phyloP scores from a whole-genome alignment of 331 rosid species.

The Cydonia oblonga region DNA sequence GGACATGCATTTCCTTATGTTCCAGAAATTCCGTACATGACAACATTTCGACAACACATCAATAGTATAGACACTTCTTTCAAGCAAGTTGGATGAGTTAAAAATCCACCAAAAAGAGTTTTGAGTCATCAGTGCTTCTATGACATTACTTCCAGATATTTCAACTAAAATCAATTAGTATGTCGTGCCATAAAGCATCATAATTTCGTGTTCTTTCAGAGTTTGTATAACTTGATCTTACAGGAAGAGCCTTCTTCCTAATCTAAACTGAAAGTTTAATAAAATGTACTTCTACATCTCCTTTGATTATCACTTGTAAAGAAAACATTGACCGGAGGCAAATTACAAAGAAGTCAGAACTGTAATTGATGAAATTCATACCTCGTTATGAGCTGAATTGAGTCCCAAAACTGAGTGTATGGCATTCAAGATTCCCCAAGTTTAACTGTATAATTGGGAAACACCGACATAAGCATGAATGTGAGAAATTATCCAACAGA shows the following conservation, averaged over 20 bases:
- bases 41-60: no score
- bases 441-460: slow-evolving; percentile 52
- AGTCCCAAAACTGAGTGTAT: slow-evolving; percentile 67
- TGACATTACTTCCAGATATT: background rate
- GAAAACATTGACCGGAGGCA: background rate
- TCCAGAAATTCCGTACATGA: background rate
- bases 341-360: background rate
- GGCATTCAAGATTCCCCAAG: slow-evolving; percentile 72
- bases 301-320: background rate
- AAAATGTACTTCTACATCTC: background rate
- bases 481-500: background rate
- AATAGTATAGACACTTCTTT: background rate
- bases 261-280: background rate
- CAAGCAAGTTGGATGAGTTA: background rate
- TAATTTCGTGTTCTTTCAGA: background rate
- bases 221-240: background rate
- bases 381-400: slow-evolving; percentile 30
- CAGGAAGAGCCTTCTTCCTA: background rate
- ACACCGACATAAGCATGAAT: slow-evolving; percentile 11
- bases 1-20: background rate
- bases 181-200: background rate
- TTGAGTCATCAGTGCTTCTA: background rate
- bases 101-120: background rate
- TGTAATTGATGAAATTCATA: slow-evolving; percentile 17
- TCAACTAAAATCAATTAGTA: background rate